Conservation (phyloP, 2,329 filamentous ascomycete species). For the Pezicula neosporulosa region DNA sequence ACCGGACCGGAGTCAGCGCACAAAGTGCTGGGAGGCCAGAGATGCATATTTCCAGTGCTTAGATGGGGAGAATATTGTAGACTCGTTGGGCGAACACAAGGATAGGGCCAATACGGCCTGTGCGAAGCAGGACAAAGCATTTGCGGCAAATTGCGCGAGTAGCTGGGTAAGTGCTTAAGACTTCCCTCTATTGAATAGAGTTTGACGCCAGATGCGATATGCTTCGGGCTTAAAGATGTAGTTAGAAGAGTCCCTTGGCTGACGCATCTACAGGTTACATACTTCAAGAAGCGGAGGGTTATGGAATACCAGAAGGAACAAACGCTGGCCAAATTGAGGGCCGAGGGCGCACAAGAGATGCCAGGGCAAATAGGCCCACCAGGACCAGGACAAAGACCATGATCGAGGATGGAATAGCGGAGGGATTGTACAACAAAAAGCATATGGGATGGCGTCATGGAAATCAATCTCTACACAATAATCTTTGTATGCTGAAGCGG, state of each 20-base stretch:
- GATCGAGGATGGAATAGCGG: not conserved
- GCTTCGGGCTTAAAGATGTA: not conserved
- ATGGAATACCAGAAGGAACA: constrained; percentile 85
- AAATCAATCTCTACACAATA: not conserved
- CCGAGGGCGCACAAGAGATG: constrained; percentile 62
- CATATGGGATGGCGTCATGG: not conserved
- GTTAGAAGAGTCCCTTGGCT: constrained; percentile 6
- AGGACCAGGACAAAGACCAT: constrained; percentile 7
- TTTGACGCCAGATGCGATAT: not conserved
- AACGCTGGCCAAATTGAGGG: constrained; percentile 71
- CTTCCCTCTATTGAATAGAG: not conserved
- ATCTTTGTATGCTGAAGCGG: not conserved
- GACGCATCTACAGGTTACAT: constrained; percentile 66
- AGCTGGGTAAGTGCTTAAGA: constrained; percentile 71
- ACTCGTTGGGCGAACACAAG: constrained; percentile 57
- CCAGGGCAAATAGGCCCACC: constrained; percentile 7
- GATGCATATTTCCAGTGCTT: constrained; percentile 88
- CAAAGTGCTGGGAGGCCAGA: constrained; percentile 84
- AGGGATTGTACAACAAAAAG: not conserved
- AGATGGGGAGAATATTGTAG: constrained; percentile 76
- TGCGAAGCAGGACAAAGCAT: constrained; percentile 55
- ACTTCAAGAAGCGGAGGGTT: constrained; percentile 95
- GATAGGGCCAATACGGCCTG: constrained; percentile 55
- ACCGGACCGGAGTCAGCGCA: constrained; percentile 79
- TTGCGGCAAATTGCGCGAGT: constrained; percentile 81